phyloP scores from a whole-genome alignment of 495 filamentous ascomycete species.

The Podospora tetraspora region DNA sequence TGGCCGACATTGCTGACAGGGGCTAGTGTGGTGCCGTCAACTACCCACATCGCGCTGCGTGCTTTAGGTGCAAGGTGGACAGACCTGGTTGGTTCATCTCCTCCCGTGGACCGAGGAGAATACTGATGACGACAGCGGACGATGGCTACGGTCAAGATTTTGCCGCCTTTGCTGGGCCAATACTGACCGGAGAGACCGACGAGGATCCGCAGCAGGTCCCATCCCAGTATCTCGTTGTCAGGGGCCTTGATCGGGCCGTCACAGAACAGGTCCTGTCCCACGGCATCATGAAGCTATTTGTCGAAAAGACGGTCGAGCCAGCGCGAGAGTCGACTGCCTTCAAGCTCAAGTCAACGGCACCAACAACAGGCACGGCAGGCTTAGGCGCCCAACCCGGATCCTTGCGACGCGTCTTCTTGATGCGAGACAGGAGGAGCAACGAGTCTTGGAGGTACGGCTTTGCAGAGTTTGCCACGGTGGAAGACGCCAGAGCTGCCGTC shows the following conservation, averaged over 20 bases:
- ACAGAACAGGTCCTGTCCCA: slow-evolving; percentile 74
- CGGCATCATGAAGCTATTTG: slow-evolving; percentile 72
- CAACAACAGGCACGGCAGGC: slow-evolving; percentile 60
- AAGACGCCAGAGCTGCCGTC: slow-evolving; percentile 76
- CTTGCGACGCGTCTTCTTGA: slow-evolving; percentile 69
- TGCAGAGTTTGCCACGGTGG: slow-evolving; percentile 70
- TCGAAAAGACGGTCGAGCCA: slow-evolving; percentile 40
- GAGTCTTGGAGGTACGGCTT: slow-evolving; percentile 87
- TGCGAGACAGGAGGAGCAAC: slow-evolving; percentile 66
- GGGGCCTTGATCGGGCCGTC: slow-evolving; percentile 66
- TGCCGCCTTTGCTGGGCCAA: slow-evolving; percentile 16
- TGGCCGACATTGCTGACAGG: not conserved
- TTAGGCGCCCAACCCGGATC: slow-evolving; percentile 73
- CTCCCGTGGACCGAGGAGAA: not conserved
- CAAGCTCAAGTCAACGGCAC: slow-evolving; percentile 68
- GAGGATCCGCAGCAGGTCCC: slow-evolving; percentile 66
- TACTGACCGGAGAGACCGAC: slow-evolving; percentile 71
- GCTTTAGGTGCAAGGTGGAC: slow-evolving; percentile 69
- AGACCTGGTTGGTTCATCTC: slow-evolving; percentile 55
- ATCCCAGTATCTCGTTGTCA: slow-evolving; percentile 76
- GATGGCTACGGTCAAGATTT: slow-evolving; percentile 24
- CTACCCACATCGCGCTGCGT: slow-evolving; percentile 61
- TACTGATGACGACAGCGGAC: slow-evolving; percentile 20
- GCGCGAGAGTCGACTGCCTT: slow-evolving; percentile 35
- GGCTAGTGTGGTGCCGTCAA: slow-evolving; percentile 66